Conservation (phyloP, 768 basidiomycete genomes). For the Naganishia friedmannii region DNA sequence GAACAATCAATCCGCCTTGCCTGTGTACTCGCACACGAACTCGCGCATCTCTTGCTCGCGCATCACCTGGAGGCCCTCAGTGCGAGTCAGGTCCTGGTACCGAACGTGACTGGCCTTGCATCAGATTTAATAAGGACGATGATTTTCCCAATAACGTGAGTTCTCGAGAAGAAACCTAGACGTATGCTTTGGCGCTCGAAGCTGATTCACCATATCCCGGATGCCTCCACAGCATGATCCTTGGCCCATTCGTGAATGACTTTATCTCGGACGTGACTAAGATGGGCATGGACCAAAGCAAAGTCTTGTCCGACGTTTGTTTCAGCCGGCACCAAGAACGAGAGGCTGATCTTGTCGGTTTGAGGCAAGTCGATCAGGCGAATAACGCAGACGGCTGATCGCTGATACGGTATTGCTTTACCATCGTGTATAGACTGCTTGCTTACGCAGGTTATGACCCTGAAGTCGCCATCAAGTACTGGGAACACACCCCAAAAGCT, state of each 20-base stretch:
- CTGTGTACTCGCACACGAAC: constrained; percentile 85
- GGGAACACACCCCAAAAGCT: constrained; percentile 57
- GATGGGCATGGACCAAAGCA: constrained; percentile 59
- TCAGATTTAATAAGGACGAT: constrained; percentile 74
- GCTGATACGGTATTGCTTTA: too few relatives aligned
- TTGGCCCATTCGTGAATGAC: constrained; percentile 94
- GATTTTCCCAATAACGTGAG: constrained; percentile 82
- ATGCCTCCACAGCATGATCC: constrained; percentile 48
- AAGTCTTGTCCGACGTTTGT: constrained; percentile 63
- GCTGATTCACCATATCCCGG: constrained; percentile 31
- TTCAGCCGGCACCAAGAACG: constrained; percentile 79
- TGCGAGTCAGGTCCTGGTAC: constrained; percentile 74
- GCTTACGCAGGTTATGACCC: constrained; percentile 91
- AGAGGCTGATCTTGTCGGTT: constrained; percentile 86
- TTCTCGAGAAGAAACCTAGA: constrained; percentile 44
- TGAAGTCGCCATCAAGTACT: constrained; percentile 73
- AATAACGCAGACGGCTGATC: too few relatives aligned
- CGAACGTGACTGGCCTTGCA: constrained; percentile 70
- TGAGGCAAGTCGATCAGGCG: constrained; percentile 58
- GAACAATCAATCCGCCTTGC: constrained; percentile 87
- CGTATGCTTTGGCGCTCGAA: constrained; percentile 33
- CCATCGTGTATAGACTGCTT: constrained; percentile 63
- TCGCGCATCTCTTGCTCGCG: constrained; percentile 82
- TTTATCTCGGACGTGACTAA: constrained; percentile 78
- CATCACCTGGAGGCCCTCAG: constrained; percentile 92